Evolutionary conservation across 192 early-diverging fungal genomes (phyloP).

Genomic region (Physocladia obscura): DNA sequence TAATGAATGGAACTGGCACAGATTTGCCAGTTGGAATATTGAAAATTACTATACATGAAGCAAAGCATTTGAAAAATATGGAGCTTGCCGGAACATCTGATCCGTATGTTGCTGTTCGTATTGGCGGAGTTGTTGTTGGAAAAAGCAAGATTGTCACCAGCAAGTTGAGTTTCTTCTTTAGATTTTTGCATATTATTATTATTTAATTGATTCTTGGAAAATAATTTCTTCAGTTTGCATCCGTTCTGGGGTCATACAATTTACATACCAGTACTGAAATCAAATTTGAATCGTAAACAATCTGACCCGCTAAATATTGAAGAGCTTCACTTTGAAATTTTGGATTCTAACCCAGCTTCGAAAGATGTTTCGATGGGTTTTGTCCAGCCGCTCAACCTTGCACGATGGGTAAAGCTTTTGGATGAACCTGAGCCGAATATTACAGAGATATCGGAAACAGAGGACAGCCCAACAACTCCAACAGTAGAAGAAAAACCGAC

Average conservation of each 20-base stretch:
- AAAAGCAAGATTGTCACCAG: conserved; percentile 67
- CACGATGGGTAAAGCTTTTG: conserved; percentile 50
- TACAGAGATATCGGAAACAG: background rate
- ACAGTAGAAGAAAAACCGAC: background rate
- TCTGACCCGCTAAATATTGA: conserved; percentile 41
- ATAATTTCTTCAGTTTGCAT: conserved; percentile 57
- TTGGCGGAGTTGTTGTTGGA: conserved; percentile 70
- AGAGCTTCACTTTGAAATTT: conserved; percentile 74
- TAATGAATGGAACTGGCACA: conserved; percentile 70
- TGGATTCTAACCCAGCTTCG: conserved; percentile 73
- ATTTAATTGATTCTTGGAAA: background rate
- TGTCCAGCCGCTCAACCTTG: conserved; percentile 36
- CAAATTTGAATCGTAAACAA: conserved; percentile 24
- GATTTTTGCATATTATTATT: background rate
- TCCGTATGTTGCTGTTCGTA: conserved; percentile 76
- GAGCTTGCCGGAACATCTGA: conserved; percentile 88
- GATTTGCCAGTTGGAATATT: conserved; percentile 85
- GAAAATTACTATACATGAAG: conserved; percentile 74
- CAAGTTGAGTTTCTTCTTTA: conserved; percentile 30
- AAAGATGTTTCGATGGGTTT: conserved; percentile 72
- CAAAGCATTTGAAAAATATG: conserved; percentile 77
- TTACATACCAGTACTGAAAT: conserved; percentile 71
- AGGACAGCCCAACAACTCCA: background rate
- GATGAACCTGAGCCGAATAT: background rate
- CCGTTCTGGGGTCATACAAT: conserved; percentile 86